Evolutionary conservation across 83 land plant genomes (phyloP).

Genomic region (Diphasiastrum complanatum): DNA sequence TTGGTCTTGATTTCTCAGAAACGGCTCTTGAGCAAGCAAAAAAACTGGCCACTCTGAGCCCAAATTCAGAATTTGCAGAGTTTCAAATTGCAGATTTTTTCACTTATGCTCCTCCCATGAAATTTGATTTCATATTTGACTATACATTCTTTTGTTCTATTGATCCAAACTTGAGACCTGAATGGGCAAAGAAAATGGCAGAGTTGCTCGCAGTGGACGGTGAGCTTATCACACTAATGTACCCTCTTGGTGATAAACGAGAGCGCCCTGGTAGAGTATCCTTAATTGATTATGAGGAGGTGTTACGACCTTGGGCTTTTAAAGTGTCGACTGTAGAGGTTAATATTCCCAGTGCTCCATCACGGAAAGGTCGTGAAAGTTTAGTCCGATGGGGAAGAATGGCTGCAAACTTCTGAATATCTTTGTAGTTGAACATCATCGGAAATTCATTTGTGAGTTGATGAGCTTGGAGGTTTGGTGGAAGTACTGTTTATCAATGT

Average conservation of each 20-base stretch:
- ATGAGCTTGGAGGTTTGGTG: too few species aligned
- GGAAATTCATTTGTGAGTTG: too few species aligned
- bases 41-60: constrained; percentile 1
- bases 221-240: constrained; percentile 36
- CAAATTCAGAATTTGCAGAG: constrained; percentile 3
- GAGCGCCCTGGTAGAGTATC: constrained; percentile 33
- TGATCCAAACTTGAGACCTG: constrained; percentile 22
- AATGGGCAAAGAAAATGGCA: constrained; percentile 28
- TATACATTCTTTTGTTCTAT: constrained; percentile 40
- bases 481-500: too few species aligned
- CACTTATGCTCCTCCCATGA: constrained; percentile 5
- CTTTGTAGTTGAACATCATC: too few species aligned
- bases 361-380: too few species aligned
- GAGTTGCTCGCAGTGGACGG: constrained; percentile 31
- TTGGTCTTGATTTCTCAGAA: constrained; percentile 32
- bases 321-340: too few species aligned
- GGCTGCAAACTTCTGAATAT: too few species aligned
- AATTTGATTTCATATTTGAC: constrained; percentile 29
- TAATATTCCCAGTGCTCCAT: too few species aligned
- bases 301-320: too few species aligned
- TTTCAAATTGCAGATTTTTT: constrained; percentile 23
- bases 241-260: constrained; percentile 25
- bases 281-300: too few species aligned
- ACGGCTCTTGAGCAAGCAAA: constrained; percentile 26
- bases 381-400: too few species aligned